A percentile compares a stretch with the other conserved stretches of the same genome.
Evolutionary conservation across 2,329 filamentous ascomycete species (phyloP).

Genomic region (Trichoderma cornu-damae): DNA sequence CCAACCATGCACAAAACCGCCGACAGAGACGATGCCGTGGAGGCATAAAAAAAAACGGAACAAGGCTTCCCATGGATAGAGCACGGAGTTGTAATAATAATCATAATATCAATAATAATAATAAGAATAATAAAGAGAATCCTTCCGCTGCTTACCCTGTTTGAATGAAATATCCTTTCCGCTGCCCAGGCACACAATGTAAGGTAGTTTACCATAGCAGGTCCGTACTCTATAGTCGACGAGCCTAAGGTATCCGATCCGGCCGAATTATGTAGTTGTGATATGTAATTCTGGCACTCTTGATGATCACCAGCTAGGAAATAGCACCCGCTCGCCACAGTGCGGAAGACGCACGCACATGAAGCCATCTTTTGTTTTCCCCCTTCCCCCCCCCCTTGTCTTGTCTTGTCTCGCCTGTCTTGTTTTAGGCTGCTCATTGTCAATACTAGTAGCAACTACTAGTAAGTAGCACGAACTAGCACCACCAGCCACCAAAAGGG

Average conservation of each 20-base stretch:
- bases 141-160: too few species aligned
- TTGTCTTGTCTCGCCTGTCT: background rate
- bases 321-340: constrained; percentile 17
- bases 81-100: too few species aligned
- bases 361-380: background rate
- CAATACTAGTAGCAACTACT: background rate
- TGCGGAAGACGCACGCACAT: constrained; percentile 8
- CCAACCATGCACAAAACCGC: background rate
- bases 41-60: background rate
- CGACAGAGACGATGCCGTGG: background rate
- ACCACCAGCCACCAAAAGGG: constrained; percentile 1
- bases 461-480: too few species aligned
- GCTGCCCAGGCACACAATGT: too few species aligned
- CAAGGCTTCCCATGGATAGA: background rate
- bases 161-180: too few species aligned
- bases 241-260: constrained; percentile 17
- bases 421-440: background rate
- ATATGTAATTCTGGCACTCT: constrained; percentile 12
- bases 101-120: too few species aligned
- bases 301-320: constrained; percentile 19
- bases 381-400: constrained; percentile 5
- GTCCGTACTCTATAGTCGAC: too few species aligned
- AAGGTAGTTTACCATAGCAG: too few species aligned
- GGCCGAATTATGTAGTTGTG: constrained; percentile 17
- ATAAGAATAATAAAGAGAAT: too few species aligned